phyloP scores from a whole-genome alignment of 2,329 filamentous ascomycete genomes.

The Fusarium beomiforme region DNA sequence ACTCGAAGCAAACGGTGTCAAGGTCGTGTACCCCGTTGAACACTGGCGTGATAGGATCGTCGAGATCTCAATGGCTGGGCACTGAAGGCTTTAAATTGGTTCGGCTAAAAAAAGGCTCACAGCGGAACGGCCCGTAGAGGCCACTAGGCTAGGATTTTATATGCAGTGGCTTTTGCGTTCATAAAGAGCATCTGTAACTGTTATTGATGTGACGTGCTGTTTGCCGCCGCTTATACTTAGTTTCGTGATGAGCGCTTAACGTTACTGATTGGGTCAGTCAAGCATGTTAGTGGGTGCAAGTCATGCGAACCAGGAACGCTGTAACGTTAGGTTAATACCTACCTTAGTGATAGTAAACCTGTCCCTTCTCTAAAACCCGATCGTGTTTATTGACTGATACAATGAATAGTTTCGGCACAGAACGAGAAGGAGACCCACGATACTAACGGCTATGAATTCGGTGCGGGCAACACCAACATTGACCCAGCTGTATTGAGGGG shows the following conservation, averaged over 20 bases:
- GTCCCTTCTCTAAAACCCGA: neutral
- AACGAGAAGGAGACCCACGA: neutral
- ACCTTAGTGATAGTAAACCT: neutral
- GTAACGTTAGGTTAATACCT: too few relatives aligned
- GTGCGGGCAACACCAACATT: neutral
- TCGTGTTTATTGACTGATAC: neutral
- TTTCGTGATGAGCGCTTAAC: neutral
- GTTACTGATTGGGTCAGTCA: neutral
- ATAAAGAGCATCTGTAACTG: too few relatives aligned
- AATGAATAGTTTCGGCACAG: too few relatives aligned
- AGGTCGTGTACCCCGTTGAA: slow-evolving; percentile 55
- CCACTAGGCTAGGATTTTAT: neutral
- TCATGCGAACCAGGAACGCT: neutral
- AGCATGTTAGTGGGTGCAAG: neutral
- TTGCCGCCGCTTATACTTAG: neutral
- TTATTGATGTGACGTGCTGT: neutral
- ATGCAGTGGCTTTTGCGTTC: too few relatives aligned
- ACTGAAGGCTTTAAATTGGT: slow-evolving; percentile 46
- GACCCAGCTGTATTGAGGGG: neutral
- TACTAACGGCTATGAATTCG: neutral
- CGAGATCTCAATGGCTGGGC: slow-evolving; percentile 69
- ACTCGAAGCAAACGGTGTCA: slow-evolving; percentile 39
- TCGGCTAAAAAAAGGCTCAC: slow-evolving; percentile 9
- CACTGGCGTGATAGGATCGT: slow-evolving; percentile 62
- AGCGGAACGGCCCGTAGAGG: neutral